A percentile compares a stretch with the other conserved stretches of the same genome.
Conservation (phyloP, 139 green algal genomes). For the Closterium sp. region DNA sequence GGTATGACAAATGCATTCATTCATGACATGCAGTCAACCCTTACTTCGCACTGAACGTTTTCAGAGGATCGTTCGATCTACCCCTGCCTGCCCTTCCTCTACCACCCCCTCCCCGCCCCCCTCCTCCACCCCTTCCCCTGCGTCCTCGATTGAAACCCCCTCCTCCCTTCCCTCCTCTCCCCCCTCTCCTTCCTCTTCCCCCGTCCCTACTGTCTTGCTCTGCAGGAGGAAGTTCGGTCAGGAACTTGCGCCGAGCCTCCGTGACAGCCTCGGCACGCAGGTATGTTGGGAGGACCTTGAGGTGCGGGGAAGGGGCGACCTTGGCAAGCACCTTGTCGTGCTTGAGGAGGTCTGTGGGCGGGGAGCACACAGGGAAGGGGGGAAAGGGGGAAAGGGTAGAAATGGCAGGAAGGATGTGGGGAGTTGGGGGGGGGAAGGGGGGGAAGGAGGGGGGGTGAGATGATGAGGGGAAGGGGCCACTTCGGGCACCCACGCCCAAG, state of each 20-base stretch:
- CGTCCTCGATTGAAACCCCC: not conserved
- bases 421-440: too few species aligned
- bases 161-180: not conserved
- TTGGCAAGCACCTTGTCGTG: slow-evolving; percentile 77
- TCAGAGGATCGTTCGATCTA: not conserved
- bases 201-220: not conserved
- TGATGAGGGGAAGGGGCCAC: too few species aligned
- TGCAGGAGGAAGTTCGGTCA: not conserved
- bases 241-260: not conserved
- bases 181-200: not conserved
- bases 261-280: slow-evolving; percentile 10
- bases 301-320: slow-evolving; percentile 60
- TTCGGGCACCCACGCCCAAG: too few species aligned
- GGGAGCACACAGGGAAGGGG: not conserved
- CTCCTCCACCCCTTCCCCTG: not conserved
- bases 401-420: too few species aligned
- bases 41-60: not conserved
- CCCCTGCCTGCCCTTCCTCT: not conserved
- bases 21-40: too few species aligned
- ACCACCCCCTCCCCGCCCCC: not conserved
- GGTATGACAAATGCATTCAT: too few species aligned
- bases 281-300: slow-evolving; percentile 61
- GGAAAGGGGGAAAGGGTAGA: not conserved
- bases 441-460: too few species aligned
- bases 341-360: slow-evolving; percentile 64